Conservation (phyloP, 2,329 filamentous ascomycete genomes). For the Cladosporium halotolerans region DNA sequence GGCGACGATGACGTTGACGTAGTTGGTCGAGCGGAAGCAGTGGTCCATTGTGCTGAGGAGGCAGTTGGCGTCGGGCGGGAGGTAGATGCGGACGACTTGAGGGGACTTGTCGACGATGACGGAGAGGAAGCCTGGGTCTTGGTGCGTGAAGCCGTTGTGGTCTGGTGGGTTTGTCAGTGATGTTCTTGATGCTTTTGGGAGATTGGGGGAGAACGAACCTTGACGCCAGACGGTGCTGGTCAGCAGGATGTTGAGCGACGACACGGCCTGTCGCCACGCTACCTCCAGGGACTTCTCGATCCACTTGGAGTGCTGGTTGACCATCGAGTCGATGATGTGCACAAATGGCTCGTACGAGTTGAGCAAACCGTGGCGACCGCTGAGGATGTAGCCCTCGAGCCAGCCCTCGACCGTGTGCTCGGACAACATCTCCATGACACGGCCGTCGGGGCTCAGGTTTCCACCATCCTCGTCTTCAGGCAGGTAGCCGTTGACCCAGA, state of each 20-base stretch:
- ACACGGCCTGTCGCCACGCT: constrained; percentile 66
- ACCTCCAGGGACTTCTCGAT: constrained; percentile 76
- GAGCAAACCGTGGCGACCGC: constrained; percentile 66
- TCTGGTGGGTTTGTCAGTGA: constrained; percentile 36
- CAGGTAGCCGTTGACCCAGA: constrained; percentile 73
- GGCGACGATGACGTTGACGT: constrained; percentile 74
- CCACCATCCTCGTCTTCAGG: constrained; percentile 70
- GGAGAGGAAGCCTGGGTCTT: constrained; percentile 74
- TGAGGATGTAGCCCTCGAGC: constrained; percentile 73
- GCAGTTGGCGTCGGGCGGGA: constrained; percentile 74
- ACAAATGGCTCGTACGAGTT: constrained; percentile 82
- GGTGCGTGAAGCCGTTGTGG: constrained; percentile 78
- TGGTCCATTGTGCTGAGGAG: constrained; percentile 70
- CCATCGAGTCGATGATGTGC: constrained; percentile 78
- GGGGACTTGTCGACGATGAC: constrained; percentile 75
- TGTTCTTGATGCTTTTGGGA: not conserved
- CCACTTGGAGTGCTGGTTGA: constrained; percentile 83
- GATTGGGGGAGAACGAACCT: constrained; percentile 17
- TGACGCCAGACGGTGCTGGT: constrained; percentile 76
- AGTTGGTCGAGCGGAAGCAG: constrained; percentile 66
- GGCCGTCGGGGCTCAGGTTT: constrained; percentile 61
- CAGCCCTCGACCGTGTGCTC: constrained; percentile 76
- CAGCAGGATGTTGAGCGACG: constrained; percentile 72
- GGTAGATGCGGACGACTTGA: constrained; percentile 73
- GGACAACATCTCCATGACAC: constrained; percentile 79